A percentile compares a stretch with the other conserved stretches of the same genome.
Evolutionary conservation across 495 filamentous ascomycete genomes (phyloP).

Genomic region (Penicillium verhagenii): DNA sequence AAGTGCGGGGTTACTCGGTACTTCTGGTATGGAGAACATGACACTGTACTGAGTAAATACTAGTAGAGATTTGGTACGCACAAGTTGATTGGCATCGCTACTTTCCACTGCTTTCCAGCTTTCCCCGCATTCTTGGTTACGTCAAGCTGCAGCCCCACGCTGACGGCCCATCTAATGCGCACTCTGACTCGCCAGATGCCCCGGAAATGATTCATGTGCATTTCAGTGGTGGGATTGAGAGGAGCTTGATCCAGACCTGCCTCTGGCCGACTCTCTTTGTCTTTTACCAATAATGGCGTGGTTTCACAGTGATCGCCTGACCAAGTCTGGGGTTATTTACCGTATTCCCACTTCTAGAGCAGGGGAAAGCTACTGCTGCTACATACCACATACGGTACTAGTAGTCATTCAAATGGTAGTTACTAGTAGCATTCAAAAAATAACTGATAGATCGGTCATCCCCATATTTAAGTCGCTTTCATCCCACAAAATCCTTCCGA

Average conservation of each 20-base stretch:
- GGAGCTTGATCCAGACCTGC: neutral
- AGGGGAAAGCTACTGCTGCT: neutral
- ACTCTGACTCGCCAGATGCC: neutral
- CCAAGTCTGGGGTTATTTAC: neutral
- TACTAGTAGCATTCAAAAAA: too few relatives aligned
- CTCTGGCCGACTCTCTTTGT: neutral
- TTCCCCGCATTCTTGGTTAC: constrained; percentile 31
- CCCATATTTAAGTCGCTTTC: too few relatives aligned
- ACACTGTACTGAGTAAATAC: neutral
- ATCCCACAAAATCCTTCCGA: too few relatives aligned
- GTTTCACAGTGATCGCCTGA: neutral
- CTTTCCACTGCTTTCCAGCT: constrained; percentile 16
- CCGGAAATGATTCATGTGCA: neutral
- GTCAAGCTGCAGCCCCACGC: constrained; percentile 12
- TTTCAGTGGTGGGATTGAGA: neutral
- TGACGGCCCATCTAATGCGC: neutral
- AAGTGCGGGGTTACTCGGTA: neutral
- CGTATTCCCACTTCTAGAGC: neutral
- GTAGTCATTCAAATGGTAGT: neutral
- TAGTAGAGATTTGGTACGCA: too few relatives aligned
- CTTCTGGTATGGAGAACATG: neutral
- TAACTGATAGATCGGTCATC: too few relatives aligned
- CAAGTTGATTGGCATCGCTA: too few relatives aligned
- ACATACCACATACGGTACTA: neutral
- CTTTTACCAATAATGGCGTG: neutral